Conservation (phyloP, 2,329 filamentous ascomycete genomes). For the Camillea tinctor region DNA sequence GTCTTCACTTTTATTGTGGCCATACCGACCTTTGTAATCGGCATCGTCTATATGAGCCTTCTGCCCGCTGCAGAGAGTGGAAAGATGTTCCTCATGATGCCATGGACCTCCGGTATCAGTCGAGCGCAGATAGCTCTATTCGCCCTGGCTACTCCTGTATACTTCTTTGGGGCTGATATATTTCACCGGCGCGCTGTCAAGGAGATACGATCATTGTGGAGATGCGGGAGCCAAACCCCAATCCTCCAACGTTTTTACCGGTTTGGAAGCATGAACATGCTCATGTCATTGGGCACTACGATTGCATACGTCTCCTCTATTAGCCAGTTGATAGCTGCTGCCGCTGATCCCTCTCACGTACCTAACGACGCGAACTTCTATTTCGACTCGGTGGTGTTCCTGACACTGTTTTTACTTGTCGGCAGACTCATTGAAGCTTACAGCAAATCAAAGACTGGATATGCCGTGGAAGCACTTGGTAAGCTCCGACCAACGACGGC, state of each 20-base stretch:
- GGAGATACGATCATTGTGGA: constrained; percentile 77
- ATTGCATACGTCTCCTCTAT: constrained; percentile 86
- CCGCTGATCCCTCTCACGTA: constrained; percentile 37
- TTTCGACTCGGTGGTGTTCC: constrained; percentile 89
- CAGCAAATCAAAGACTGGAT: constrained; percentile 86
- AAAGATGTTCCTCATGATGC: constrained; percentile 66
- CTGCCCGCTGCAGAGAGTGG: constrained; percentile 58
- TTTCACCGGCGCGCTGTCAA: constrained; percentile 80
- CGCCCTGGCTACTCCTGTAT: constrained; percentile 79
- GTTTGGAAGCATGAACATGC: constrained; percentile 96
- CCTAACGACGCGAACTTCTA: constrained; percentile 62
- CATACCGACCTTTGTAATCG: constrained; percentile 82
- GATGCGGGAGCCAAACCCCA: constrained; percentile 69
- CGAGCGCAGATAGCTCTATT: constrained; percentile 78
- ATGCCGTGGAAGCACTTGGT: constrained; percentile 77
- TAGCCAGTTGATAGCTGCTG: constrained; percentile 70
- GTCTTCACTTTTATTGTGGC: constrained; percentile 66
- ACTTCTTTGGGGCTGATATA: constrained; percentile 80
- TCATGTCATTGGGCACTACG: constrained; percentile 84
- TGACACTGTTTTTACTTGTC: constrained; percentile 81
- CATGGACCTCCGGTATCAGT: constrained; percentile 70
- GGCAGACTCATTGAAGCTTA: constrained; percentile 81
- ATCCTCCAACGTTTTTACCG: constrained; percentile 76
- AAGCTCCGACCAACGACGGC: constrained; percentile 78
- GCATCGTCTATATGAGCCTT: constrained; percentile 88